Evolutionary conservation across 176 grass and related monocot species (phyloP), one percentile per base, ranked within the genome.

Genomic region (Guadua angustifolia): DNA sequence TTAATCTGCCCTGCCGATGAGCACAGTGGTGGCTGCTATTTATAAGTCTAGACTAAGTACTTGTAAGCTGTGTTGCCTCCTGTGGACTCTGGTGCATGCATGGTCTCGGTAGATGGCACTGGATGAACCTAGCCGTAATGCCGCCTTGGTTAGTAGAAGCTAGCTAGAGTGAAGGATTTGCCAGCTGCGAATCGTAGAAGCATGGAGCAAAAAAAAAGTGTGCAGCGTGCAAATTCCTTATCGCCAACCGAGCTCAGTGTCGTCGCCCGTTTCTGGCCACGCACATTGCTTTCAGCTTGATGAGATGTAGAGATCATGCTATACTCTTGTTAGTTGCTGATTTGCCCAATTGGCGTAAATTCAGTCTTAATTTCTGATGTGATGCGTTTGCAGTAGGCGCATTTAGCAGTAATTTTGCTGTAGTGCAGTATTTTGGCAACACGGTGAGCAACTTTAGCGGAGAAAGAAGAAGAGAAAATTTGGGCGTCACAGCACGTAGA

Each of bases 91-190:
- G 13, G 66, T n/a, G n/a, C n/a, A n/a, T 53, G 50, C 15, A 78
- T n/a, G 52, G 42, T 44, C 52, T 63, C 40, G 46, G 80, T 3
- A 74, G 10, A 21, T 58, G 50, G n/a, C 12, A 38, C 61, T 42
- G 33, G 24, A 78, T 81, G 86, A 66, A 92, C 81, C 87, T 94
- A 61, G 81, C 68, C 90, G 76, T 71, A 71, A 89, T 89, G 62
- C 75, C 79, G 87, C 36, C 87, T 65, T 89, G 83, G 81, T 91
- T 91, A 75, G 83, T 89, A 75, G 83, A 32, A 64, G 63, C 22
- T 66, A 39, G 55, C 32, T 44, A 76, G 36, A 64, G 62, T 24
- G 4, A 53, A 64, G 76, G 66, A 67, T 88, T 14, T 38, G 69
- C 9, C 19, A n/a, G 71, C 46, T 77, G n/a, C n/a, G n/a, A n/a